Evolutionary conservation across 2,329 filamentous ascomycete genomes (phyloP), one percentile per base, ranked within the genome.

Genomic region (Phyllosticta capitalensis): DNA sequence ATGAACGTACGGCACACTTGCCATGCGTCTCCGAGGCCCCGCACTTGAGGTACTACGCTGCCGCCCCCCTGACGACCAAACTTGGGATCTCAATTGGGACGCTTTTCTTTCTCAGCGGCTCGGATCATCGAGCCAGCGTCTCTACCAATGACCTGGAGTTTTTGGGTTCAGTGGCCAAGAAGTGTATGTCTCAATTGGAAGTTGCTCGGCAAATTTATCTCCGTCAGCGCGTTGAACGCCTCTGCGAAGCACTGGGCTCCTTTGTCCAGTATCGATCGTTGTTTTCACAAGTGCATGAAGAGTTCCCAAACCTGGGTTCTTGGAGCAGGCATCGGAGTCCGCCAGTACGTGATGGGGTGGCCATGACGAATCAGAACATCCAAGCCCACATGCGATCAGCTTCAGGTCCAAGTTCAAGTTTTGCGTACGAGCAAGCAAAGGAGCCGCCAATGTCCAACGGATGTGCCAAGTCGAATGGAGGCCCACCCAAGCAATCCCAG

Each of bases 181-280:
- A 60, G 56, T 65, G 63, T 51, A 58, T 62, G 60, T 49, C 57
- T 19, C 21, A 62, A 38, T 57, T 65, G 17, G 61, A 63, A 17
- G 52, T 58, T 20, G 60, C 64, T 6, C 59, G 61, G 22, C 60
- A 64, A 52, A 60, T 55, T 20, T 22, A 55, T 2, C 55, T 62
- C 20, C 57, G 61, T 14, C 49, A 58, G 17, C 61, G 59, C 38
- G 54, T 59, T 12, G 54, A 52, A 17, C 48, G 56, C 19, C 54
- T 59, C 38, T 54, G 52, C 49, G 56, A 54, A 30, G 33, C 51
- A 7, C 33, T 53, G 21, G 48, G 56, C 50, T 59, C 56, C 14
- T 59, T 59, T 51, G 50, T 59, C 52, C 56, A 54, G 19, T 59
- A 52, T 45, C 14, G 38, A 45, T 45, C 38, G 38, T 45, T 45